Evolutionary conservation across 495 filamentous ascomycete species (phyloP), one percentile per base, ranked within the genome.

Genomic region (Lichenothelia convexa): DNA sequence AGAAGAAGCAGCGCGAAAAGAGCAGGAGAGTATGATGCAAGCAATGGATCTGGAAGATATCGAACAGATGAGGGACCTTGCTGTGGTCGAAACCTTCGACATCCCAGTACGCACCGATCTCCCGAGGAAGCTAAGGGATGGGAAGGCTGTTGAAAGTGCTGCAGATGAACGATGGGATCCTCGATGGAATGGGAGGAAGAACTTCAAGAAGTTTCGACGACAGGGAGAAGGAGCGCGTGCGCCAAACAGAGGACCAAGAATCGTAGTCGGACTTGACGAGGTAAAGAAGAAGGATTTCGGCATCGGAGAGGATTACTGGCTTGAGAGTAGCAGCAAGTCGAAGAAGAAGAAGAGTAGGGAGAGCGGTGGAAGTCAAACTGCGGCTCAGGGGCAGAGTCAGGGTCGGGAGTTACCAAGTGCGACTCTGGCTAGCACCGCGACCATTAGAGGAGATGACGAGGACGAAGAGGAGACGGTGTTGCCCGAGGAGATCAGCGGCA

Each of bases 101-200:
- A 45, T 94, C 5, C 30, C 21, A 8, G 39, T 41, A 0, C 56
- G 55, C 12, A 18, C 39, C 27, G 30, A 11, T 34, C 40, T 12
- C 19, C 38, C 49, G 48, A 45, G 35, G 38, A 23, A n/a, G 36
- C 55, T 21, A 46, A 45, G 15, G 55, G 61, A n/a, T 60, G 63
- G 30, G 4, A 64, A 65, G 26, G 36, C 18, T 4, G 15, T 26
- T 8, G 35, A 5, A 26, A n/a, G n/a, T n/a, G 4, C 5, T 17
- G 2, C 5, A 5, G 29, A 38, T 36, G 67, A 69, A 7, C 68
- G 84, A 17, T 94, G 91, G 89, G 73, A 94, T 47, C 75, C 83
- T 2, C 62, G 65, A 23, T 97, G 91, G 91, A 93, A 94, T 49
- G 89, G 91, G 0, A 70, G 87, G 4, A 91, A 84, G 58, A 95